Base-by-base conservation (phyloP, 2,329 filamentous ascomycete genomes). In the Fusarium stilboides region DNA sequence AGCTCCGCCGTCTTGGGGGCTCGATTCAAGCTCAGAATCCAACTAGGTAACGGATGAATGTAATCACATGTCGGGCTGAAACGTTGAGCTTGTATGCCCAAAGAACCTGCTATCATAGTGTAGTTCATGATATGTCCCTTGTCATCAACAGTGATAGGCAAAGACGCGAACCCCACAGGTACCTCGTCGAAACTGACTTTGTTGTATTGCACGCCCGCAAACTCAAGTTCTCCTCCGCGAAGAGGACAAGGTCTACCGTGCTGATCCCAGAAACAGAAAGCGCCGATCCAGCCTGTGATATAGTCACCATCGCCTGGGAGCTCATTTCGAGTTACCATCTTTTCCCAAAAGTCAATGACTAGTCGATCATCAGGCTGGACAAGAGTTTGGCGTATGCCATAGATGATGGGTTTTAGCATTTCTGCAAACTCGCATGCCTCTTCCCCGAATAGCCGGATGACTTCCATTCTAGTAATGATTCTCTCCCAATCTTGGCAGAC, bases 401-500 rank as follows among this genome's bases (percentile, higher is more conserved):
- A 6, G 7, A 49, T 10, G 13, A 56, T 19, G 2, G 53, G 24
- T 3, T 8, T 15, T 31, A 49, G 12, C 2, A 12, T 12, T 5
- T 8, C 12, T 10, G 17, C 28, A 22, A 40, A 40, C 14, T 12
- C 12, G 9, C 5, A n/a, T 10, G 36, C n/a, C 2, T 49, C 24
- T 8, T 31, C 9, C 4, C 24, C 6, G 6, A 49, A 14, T 8
- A 15, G 19, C 7, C 15, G 3, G 4, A n/a, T 10, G 0, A 4
- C 8, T 3, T 6, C 19, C 12, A 22, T 1, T 8, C 9, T 37
- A 2, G 12, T 3, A 5, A 19, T 5, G 9, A 56, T 22, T 3
- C 3, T 2, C 3, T 14, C 2, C 42, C 42, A 55, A n/a, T 55
- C 42, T 0, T 3, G 3, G 4, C 1, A 1, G 2, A 3, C 4